Conservation (phyloP, 2,329 filamentous ascomycete genomes). For the Aspergillus pseudonomiae region DNA sequence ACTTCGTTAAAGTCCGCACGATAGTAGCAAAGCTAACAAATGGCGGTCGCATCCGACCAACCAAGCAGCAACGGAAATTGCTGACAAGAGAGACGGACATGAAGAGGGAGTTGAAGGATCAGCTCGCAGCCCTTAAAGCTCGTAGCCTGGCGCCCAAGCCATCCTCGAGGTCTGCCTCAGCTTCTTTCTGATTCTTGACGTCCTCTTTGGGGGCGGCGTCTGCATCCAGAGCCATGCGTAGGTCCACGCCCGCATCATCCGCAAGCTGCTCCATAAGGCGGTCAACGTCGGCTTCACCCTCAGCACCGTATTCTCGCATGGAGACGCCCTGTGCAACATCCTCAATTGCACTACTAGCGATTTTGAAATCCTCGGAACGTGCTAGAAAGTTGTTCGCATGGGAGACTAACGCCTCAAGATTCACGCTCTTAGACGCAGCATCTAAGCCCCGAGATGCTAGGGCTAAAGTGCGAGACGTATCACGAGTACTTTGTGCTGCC, state of each 20-base stretch:
- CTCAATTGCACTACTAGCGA: slow-evolving; percentile 45
- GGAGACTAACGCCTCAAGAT: slow-evolving; percentile 46
- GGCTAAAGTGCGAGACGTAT: slow-evolving; percentile 49
- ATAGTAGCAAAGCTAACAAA: background rate
- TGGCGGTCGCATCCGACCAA: background rate
- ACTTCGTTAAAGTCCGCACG: slow-evolving; percentile 15
- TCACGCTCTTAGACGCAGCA: slow-evolving; percentile 48
- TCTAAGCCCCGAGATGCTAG: slow-evolving; percentile 50
- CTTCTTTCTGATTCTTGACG: slow-evolving; percentile 42
- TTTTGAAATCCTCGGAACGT: slow-evolving; percentile 47
- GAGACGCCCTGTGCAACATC: slow-evolving; percentile 46
- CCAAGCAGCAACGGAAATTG: background rate
- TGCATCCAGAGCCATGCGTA: slow-evolving; percentile 44
- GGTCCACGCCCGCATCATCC: slow-evolving; percentile 48
- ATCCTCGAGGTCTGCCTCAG: slow-evolving; percentile 45
- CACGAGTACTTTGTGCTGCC: slow-evolving; percentile 51
- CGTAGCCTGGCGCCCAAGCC: slow-evolving; percentile 44
- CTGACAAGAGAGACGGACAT: background rate
- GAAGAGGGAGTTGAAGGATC: slow-evolving; percentile 3
- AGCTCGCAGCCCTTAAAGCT: slow-evolving; percentile 43
- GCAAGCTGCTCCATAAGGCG: slow-evolving; percentile 48
- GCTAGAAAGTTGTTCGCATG: slow-evolving; percentile 48
- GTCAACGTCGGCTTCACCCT: slow-evolving; percentile 47
- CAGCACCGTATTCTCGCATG: slow-evolving; percentile 49
- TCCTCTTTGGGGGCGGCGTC: slow-evolving; percentile 45